Base-by-base conservation (phyloP, 2,329 filamentous ascomycete species). In the Clarireedia paspali region DNA sequence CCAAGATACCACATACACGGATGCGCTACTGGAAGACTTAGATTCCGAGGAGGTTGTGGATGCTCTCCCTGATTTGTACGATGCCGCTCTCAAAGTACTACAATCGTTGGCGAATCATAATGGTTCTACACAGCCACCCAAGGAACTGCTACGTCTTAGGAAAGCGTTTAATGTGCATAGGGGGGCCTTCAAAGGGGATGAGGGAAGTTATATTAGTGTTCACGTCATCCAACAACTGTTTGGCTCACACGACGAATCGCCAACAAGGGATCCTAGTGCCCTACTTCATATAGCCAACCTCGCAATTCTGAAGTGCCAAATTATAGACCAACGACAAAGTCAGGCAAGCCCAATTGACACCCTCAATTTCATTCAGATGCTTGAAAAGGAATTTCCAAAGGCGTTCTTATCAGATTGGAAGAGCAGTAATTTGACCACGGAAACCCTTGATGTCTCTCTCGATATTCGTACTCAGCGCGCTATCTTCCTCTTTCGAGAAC, bases 401-500 rank as follows among this genome's bases (percentile, higher is more conserved):
- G 66, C 68, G 1, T 74, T 77, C 49, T 62, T 73, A 51, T 60
- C 62, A 2, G 15, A 51, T 17, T 57, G 55, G 38, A 76, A 74
- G 5, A 66, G 70, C 5, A 79, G 75, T 60, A 60, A 56, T 2
- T 60, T 80, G 6, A 58, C 70, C 12, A 49, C 72, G 51, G 60
- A 73, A 45, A 79, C 76, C 0, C 76, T 81, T 55, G 64, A 73
- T 3, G 60, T 82, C 23, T 77, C 73, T 1, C 65, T 83, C 6
- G 76, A 79, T 6, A 70, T 84, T 23, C 74, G 80, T 2, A 82
- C 79, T 2, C 81, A 84, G 59, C 70, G 74, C 10, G 69, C 76
- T n/a, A 75, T 82, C 42, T 59, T 71, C n/a, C 65, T 70, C 5
- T 63, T 79, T 4, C 65, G 71, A 42, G 66, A 64, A 6, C 60